Base-by-base conservation (phyloP, 441 rosid species). In the Theobroma grandiflorum region DNA sequence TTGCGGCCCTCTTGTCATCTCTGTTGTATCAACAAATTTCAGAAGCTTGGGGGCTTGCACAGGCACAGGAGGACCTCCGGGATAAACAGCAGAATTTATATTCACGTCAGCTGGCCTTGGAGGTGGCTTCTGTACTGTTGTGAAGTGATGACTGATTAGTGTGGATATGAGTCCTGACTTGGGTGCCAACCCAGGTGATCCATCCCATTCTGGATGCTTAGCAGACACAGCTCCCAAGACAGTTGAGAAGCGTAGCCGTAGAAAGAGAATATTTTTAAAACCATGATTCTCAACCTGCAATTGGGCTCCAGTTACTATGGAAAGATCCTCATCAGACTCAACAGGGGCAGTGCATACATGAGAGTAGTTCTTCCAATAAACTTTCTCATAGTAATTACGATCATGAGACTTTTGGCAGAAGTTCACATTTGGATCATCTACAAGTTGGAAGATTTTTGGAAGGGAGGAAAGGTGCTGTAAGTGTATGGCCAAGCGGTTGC, bases 391-490 rank as follows among this genome's bases (percentile, higher is more conserved):
- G 84, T 90, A 97, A 71, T 80, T 92, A 33, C 94, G 94, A 62
- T 95, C 93, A 70, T 86, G 81, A 22, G 90, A 82, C 77, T 89
- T 97, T 43, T 83, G 91, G 35, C 72, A 78, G 73, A 84, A 86
- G 78, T 84, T 89, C 59, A 81, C 90, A 75, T 81, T 78, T 22
- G 92, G 93, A 83, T 95, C 92, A 78, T 97, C 98, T 78, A 80
- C 80, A 47, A 97, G 96, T 81, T 89, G 97, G 81, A 91, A 92
- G 78, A 89, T 84, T 79, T 94, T 92, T 4, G 99, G 99, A 72
- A 95, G 94, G 16, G 99, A 93, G 38, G 99, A 95, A 76, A 97
- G 98, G 84, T 97, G 99, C 87, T 97, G 99, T 86, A 95, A 76
- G 79, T 95, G 98, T 74, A 97, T 85, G 40, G 99, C 99, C 74